Evolutionary conservation across 495 filamentous ascomycete species (phyloP), one percentile per base, ranked within the genome.

Genomic region (Aspergillus olivimuriae): DNA sequence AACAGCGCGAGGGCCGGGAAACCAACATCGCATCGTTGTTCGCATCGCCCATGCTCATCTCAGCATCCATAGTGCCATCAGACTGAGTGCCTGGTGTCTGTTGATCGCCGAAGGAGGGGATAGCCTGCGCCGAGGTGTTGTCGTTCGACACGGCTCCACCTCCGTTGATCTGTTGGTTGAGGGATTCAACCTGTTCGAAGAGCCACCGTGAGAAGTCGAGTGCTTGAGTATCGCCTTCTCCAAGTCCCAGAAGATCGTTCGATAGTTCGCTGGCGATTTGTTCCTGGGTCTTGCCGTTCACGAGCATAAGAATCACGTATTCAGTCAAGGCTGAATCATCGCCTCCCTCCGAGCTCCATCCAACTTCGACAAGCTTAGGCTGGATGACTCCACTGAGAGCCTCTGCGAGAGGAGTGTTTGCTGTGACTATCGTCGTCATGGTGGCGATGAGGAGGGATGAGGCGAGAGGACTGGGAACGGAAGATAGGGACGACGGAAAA

Each of bases 291-390:
- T 95, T 95, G 44, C 89, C 87, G 61, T 96, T 96, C 44, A 84
- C 87, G 21, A 98, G 76, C 91, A 96, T 97, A 41, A 95, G 75
- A 34, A 95, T 84, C 48, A 98, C 91, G 61, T 96, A 98, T 65
- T 98, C 92, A 32, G 87, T 83, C 44, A 98, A 74, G 10, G 89
- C 85, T 12, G 84, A 81, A 55, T 87, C 91, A 57, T 90, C 87
- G 48, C 77, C 73, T 44, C 80, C 83, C 32, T 83, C 85, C 34
- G 82, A 79, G 33, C 80, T 86, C 92, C 91, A 96, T 44, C 89
- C 89, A 44, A 90, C 83, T 62, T 98, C 91, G n/a, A 89, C 81
- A 52, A 98, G 68, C 66, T 96, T 96, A n/a, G 86, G 83, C 61
- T 91, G 86, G 39, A 95, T 86, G 31, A 76, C 82, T 62, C 70